phyloP scores from a whole-genome alignment of 805 yeast genomes.

The Metschnikowia henanensis region DNA sequence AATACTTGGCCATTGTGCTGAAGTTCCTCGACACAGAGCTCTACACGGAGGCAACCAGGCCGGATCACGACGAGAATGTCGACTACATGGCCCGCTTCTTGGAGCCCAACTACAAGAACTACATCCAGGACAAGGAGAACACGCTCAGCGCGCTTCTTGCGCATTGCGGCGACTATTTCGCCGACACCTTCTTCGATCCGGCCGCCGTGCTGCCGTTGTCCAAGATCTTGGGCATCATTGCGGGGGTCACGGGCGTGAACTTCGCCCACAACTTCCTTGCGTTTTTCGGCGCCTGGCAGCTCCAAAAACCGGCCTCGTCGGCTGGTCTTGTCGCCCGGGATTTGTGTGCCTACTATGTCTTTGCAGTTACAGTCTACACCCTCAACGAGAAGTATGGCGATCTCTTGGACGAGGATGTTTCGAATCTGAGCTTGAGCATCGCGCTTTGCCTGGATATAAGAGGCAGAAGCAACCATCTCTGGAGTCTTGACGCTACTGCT shows the following conservation, averaged over 20 bases:
- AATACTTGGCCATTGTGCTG: conserved; percentile 40
- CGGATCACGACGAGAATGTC: conserved; percentile 10
- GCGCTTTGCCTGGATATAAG: conserved; percentile 25
- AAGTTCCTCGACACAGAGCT: conserved; percentile 28
- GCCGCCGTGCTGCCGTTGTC: conserved; percentile 18
- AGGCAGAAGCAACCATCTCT: conserved; percentile 15
- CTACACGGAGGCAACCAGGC: conserved; percentile 25
- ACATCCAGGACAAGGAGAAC: conserved; percentile 43
- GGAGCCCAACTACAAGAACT: conserved; percentile 43
- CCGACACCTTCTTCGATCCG: conserved; percentile 19
- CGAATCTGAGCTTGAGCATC: conserved; percentile 20
- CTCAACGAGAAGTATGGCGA: conserved; percentile 31
- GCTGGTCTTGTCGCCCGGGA: conserved; percentile 22
- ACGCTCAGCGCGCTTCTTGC: conserved; percentile 40
- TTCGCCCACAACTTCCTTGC: conserved; percentile 46
- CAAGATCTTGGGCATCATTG: conserved; percentile 24
- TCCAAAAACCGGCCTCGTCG: conserved; percentile 20
- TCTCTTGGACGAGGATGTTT: conserved; percentile 23
- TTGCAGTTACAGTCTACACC: conserved; percentile 25
- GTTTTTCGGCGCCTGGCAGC: conserved; percentile 45
- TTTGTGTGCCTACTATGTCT: conserved; percentile 32
- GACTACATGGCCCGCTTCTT: conserved; percentile 19
- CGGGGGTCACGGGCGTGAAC: conserved; percentile 45
- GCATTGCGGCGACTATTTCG: conserved; percentile 33
- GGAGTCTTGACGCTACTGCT: not conserved